These are phyloP conservation scores for Alternaria sp. DNA, from an alignment of 2,329 filamentous ascomycete genomes.

Conservation along the genomic window DNA sequence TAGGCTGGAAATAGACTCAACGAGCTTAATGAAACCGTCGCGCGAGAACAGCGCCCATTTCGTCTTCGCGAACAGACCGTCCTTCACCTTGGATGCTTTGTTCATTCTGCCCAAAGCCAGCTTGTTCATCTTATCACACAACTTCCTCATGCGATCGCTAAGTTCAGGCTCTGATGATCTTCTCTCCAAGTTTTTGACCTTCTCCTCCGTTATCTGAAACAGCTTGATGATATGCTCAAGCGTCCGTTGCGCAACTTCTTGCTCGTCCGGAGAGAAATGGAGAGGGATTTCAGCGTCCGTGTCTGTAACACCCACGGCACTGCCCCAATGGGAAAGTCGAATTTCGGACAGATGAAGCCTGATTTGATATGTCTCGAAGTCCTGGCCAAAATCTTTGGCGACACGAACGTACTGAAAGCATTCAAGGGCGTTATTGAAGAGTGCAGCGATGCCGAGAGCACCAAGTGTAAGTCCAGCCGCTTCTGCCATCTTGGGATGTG, in stretches of 20 bases:
- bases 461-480: slow-evolving; percentile 22
- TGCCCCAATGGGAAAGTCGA: neutral
- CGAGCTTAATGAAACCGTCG: accelerated
- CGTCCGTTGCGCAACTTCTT: neutral
- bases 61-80: neutral
- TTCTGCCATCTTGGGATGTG: slow-evolving; percentile 15
- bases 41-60: neutral
- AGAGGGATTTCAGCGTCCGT: neutral
- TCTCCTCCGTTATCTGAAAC: neutral
- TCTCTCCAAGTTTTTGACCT: neutral
- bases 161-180: neutral
- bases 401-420: slow-evolving; percentile 32
- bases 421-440: slow-evolving; percentile 30
- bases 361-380: slow-evolving; percentile 16
- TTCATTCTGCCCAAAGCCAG: neutral
- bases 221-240: neutral
- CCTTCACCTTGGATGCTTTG: neutral
- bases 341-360: neutral
- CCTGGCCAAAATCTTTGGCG: slow-evolving; percentile 21
- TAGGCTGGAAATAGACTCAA: neutral
- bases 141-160: neutral
- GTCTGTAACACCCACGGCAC: neutral
- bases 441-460: slow-evolving; percentile 21
- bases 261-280: neutral
- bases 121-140: neutral